These are phyloP conservation scores for Limnomonas spitsbergensis DNA, from an alignment of 139 green algal genomes.

Conservation along the genomic window DNA sequence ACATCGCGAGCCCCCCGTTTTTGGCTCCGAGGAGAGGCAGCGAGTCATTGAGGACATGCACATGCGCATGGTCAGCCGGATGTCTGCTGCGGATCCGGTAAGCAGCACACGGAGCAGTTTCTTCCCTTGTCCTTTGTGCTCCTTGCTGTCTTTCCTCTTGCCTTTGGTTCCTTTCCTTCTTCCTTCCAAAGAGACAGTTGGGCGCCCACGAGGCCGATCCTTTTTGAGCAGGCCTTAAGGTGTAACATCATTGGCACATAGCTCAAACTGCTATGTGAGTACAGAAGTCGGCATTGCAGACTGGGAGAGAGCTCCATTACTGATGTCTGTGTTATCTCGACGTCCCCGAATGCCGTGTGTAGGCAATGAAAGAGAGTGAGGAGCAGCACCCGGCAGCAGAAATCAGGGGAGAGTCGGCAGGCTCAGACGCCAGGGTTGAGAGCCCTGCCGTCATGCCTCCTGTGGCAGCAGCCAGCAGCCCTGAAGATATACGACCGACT, in stretches of 20 bases:
- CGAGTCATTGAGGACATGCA: conserved; percentile 72
- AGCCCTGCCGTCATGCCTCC: background rate
- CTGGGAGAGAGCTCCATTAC: too few species aligned
- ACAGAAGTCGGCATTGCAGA: too few species aligned
- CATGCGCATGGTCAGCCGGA: conserved; percentile 49
- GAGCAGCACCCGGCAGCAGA: background rate
- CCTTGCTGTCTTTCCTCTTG: background rate
- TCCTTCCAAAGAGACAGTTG: too few species aligned
- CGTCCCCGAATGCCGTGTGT: too few species aligned
- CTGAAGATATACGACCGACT: too few species aligned
- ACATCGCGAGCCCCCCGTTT: conserved; percentile 49
- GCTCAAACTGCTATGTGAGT: too few species aligned
- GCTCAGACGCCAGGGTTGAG: background rate
- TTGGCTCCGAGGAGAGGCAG: conserved; percentile 71
- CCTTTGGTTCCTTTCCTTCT: background rate
- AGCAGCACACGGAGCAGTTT: background rate
- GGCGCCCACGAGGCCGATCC: too few species aligned
- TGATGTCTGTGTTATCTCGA: too few species aligned
- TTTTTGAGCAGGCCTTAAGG: too few species aligned
- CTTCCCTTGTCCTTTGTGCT: background rate
- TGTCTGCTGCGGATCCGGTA: background rate
- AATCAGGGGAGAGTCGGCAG: background rate
- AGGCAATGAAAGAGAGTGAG: too few species aligned
- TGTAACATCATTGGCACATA: too few species aligned
- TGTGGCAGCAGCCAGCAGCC: background rate